A percentile compares a stretch with the other conserved stretches of the same genome.
phyloP scores from a whole-genome alignment of 2,329 filamentous ascomycete species.

The Hymenoscyphus albidus region DNA sequence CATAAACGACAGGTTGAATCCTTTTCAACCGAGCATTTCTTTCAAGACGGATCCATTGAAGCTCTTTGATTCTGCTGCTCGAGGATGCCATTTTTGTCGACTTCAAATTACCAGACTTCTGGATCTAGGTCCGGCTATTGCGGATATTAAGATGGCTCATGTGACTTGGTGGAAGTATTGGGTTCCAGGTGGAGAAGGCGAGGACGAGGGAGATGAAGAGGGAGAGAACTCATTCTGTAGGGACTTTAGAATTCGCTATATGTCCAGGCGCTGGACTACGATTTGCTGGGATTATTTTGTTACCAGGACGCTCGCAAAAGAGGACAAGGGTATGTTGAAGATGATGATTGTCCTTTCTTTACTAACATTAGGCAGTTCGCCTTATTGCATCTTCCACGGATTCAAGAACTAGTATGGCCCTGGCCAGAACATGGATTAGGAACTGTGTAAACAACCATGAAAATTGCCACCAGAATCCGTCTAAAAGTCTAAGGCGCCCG shows the following conservation, averaged over 20 bases:
- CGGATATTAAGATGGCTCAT: constrained; percentile 6
- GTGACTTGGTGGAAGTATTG: constrained; percentile 17
- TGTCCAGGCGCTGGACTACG: neutral
- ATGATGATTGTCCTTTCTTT: neutral
- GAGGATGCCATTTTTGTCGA: constrained; percentile 13
- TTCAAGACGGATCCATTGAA: constrained; percentile 8
- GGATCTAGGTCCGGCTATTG: neutral
- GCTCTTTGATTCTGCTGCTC: constrained; percentile 5
- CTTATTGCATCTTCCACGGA: constrained; percentile 7
- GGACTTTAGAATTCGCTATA: constrained; percentile 12
- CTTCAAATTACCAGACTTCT: constrained; percentile 12
- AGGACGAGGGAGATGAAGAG: neutral
- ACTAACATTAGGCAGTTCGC: constrained; percentile 7
- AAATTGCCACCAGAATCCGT: neutral
- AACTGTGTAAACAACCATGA: constrained; percentile 9
- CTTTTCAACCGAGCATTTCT: constrained; percentile 10
- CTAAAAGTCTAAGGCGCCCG: constrained; percentile 1
- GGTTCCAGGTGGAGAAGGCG: neutral
- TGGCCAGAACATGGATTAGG: constrained; percentile 12
- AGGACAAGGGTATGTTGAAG: constrained; percentile 8
- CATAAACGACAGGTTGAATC: neutral
- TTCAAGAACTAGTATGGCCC: constrained; percentile 11
- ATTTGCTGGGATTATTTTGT: constrained; percentile 10
- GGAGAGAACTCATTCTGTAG: constrained; percentile 8
- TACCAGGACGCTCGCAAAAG: constrained; percentile 7